phyloP scores from a whole-genome alignment of 805 yeast species.

The Candida dendrica region DNA sequence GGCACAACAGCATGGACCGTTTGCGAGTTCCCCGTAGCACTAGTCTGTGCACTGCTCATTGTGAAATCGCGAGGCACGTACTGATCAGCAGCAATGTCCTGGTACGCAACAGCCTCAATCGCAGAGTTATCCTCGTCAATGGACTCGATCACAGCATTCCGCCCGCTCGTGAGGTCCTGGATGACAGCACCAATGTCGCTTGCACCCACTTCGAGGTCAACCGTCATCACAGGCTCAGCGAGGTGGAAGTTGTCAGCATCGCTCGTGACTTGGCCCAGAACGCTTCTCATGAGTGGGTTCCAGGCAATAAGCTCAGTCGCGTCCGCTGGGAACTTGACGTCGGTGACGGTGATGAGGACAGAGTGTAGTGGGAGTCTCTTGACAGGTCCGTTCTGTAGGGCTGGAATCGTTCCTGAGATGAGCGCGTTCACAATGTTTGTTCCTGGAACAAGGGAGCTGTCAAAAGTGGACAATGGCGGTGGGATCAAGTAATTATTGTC shows the following conservation, averaged over 20 bases:
- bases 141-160: conserved; percentile 68
- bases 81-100: conserved; percentile 49
- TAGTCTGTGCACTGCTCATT: neutral
- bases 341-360: conserved; percentile 41
- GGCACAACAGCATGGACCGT: conserved; percentile 77
- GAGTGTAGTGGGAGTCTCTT: conserved; percentile 52
- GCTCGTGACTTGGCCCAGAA: conserved; percentile 33
- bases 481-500: conserved; percentile 26
- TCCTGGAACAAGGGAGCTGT: conserved; percentile 20
- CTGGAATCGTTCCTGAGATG: conserved; percentile 51
- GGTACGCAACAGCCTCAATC: conserved; percentile 38
- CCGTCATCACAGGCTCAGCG: conserved; percentile 85
- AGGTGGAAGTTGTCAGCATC: conserved; percentile 36
- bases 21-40: conserved; percentile 24
- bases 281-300: conserved; percentile 38
- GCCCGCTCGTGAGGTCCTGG: conserved; percentile 72
- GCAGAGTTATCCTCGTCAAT: conserved; percentile 55
- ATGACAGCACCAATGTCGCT: conserved; percentile 75
- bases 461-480: neutral
- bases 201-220: conserved; percentile 58
- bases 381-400: conserved; percentile 59
- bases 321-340: conserved; percentile 48
- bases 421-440: conserved; percentile 48
- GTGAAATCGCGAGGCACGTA: conserved; percentile 79
- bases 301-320: conserved; percentile 29